These are phyloP conservation scores for Cystobasidiaceae sp. DNA, from an alignment of 1,284 basidiomycete genomes.

Conservation along the genomic window DNA sequence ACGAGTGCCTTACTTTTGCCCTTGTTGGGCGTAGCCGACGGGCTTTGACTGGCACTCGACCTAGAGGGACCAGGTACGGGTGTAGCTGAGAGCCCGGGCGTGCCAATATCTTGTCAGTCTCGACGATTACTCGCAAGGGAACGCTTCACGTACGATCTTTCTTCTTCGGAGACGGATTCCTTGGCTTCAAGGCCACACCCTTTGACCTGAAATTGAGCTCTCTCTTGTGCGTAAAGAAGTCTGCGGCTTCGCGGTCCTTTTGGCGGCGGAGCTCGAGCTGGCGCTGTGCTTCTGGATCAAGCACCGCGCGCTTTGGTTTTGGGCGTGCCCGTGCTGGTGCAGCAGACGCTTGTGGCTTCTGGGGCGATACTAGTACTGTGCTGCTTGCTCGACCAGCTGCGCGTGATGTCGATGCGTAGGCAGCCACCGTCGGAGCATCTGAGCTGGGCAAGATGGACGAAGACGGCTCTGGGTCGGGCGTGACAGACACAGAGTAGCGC, in stretches of 20 bases:
- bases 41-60: background rate
- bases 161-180: background rate
- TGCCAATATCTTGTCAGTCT: too few relatives aligned
- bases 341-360: background rate
- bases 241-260: conserved; percentile 1
- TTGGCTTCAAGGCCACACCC: background rate
- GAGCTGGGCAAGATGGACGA: too few relatives aligned
- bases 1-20: conserved; percentile 3
- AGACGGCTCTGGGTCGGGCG: too few relatives aligned
- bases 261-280: background rate
- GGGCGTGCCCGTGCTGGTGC: background rate
- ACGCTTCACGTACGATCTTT: background rate
- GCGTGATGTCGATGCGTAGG: background rate
- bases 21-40: background rate
- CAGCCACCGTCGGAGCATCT: background rate
- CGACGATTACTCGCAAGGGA: too few relatives aligned
- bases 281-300: background rate
- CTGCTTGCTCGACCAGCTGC: background rate
- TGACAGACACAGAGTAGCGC: too few relatives aligned
- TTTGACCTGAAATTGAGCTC: conserved; percentile 10
- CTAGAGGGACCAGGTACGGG: background rate
- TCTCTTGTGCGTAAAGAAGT: conserved; percentile 24
- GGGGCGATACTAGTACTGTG: background rate
- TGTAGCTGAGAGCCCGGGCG: background rate
- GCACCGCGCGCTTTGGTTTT: background rate